These are phyloP conservation scores for Omphalotus olearius DNA, from an alignment of 1,284 basidiomycete genomes.

Conservation along the genomic window DNA sequence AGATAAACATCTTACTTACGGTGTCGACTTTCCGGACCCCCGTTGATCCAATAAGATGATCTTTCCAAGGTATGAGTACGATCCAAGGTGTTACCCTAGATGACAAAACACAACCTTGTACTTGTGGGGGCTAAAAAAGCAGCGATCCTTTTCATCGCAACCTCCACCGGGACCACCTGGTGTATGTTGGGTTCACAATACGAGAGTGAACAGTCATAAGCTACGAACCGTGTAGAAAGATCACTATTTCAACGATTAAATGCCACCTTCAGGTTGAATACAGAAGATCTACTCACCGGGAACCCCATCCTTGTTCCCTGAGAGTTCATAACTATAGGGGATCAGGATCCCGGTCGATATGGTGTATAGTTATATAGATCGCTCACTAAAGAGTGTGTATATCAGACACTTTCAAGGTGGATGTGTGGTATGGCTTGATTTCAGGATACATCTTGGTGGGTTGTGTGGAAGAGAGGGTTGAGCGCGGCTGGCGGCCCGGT, in stretches of 20 bases:
- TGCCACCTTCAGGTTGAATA: conserved; percentile 1
- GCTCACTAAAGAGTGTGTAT: conserved; percentile 79
- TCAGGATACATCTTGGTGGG: conserved; percentile 46
- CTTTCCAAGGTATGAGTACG: conserved; percentile 28
- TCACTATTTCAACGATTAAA: conserved; percentile 40
- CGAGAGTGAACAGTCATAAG: neutral
- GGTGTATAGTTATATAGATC: neutral
- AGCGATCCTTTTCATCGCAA: conserved; percentile 58
- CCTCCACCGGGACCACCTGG: conserved; percentile 77
- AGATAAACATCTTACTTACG: conserved; percentile 39
- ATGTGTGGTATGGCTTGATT: conserved; percentile 61
- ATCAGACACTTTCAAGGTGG: conserved; percentile 68
- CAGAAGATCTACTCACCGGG: conserved; percentile 50
- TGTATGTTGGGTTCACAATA: neutral
- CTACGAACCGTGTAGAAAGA: conserved; percentile 72
- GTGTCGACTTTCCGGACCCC: conserved; percentile 82
- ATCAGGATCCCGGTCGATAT: neutral
- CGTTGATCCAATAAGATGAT: conserved; percentile 83
- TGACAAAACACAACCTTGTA: conserved; percentile 62
- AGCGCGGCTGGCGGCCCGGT: too few species aligned
- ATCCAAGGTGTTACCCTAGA: conserved; percentile 6
- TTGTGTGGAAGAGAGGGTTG: too few species aligned
- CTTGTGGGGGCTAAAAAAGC: conserved; percentile 79
- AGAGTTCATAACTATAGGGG: conserved; percentile 67
- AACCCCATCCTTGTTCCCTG: conserved; percentile 70